Conservation (phyloP, 345 rosid genomes). For the Gossypium australe region DNA sequence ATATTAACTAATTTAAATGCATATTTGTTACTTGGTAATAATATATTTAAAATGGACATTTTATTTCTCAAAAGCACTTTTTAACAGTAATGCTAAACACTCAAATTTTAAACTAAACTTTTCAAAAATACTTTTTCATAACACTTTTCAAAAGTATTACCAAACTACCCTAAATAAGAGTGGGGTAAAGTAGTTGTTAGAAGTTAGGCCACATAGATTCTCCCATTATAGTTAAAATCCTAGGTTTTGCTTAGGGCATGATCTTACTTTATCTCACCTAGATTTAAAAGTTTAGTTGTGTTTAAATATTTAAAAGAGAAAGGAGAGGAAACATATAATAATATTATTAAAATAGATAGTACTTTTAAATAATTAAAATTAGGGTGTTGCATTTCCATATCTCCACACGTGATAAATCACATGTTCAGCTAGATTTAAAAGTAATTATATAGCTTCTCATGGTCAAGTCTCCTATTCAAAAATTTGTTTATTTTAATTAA, state of each 20-base stretch:
- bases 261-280: background rate
- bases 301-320: too few species aligned
- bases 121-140: too few species aligned
- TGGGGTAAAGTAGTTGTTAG: background rate
- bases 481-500: background rate
- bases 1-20: too few species aligned
- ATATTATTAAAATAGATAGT: background rate
- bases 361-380: background rate
- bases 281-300: background rate
- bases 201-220: background rate
- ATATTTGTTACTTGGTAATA: too few species aligned
- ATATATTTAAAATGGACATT: too few species aligned
- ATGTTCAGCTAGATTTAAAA: background rate
- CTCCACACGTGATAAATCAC: background rate
- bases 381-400: background rate
- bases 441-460: background rate
- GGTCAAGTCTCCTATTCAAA: background rate
- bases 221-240: constrained; percentile 2
- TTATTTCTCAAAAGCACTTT: too few species aligned
- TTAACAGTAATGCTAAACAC: too few species aligned
- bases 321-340: too few species aligned
- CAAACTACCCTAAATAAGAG: background rate
- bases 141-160: too few species aligned
- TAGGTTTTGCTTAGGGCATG: background rate
- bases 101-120: too few species aligned